Base-by-base conservation (phyloP, 2,329 filamentous ascomycete genomes). In the Diplodia seriata region DNA sequence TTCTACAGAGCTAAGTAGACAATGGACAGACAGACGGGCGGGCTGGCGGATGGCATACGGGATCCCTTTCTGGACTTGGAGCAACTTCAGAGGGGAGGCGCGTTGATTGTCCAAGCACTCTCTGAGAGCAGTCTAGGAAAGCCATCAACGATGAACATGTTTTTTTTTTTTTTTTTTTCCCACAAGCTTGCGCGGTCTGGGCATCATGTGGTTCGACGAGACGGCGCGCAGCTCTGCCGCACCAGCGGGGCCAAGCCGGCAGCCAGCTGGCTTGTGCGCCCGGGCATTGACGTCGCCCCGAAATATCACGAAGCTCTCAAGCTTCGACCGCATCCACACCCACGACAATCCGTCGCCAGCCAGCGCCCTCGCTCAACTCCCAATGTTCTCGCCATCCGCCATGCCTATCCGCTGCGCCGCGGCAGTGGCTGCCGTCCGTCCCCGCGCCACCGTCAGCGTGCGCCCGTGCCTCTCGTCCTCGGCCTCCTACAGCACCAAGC, bases 371-470 rank as follows among this genome's bases (percentile, higher is more conserved):
- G 36, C 9, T 29, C 38, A 6, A 3, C 38, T 12, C 8, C 12
- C 61, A 64, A 67, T 67, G 66, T 49, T 67, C n/a, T 54, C 66
- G 18, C 31, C 56, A 29, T 33, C 66, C 15, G 29, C 66, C 18
- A 49, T 61, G n/a, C 66, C 66, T 47, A 57, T 62, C 31, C 66
- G 66, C 56, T 63, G 59, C 59, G 36, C 66, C 33, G 66, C 66
- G 7, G 55, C 66, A 29, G 56, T 36, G 15, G 66, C 56, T 12
- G 66, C 56, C 36, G 12, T 67, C 33, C 66, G 66, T 55, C 55
- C 66, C 8, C 66, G 56, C 55, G 54, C 56, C 18, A 36, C 66
- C 31, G 14, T 50, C 49, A 23, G 31, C 66, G 50, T 67, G 31
- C 55, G 47, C n/a, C 56, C 66, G 26, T 61, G 55, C 56, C 31